Base-by-base conservation (phyloP, 768 basidiomycete species). In the Mycena galopus region DNA sequence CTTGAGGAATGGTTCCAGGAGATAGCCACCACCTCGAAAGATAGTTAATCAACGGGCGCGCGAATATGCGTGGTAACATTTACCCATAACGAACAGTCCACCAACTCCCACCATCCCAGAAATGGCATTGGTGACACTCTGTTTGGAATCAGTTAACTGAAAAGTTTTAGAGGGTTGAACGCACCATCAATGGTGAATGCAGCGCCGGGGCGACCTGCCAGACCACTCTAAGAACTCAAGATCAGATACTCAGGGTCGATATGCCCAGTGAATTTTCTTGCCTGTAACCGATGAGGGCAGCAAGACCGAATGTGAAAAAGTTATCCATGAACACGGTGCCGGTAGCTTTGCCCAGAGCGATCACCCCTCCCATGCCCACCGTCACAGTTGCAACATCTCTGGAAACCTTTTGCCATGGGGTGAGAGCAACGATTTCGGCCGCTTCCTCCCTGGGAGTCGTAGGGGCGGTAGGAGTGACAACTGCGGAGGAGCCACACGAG, bases 191-290 rank as follows among this genome's bases (percentile, higher is more conserved):
- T 17, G 95, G 95, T 25, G 95, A 96, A 80, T 96, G 95, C 60
- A 96, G 81, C 21, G 95, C 95, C 47, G 95, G 95, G 32, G 93
- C 89, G 51, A 96, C 95, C 69, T 93, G 93, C 95, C 95, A 96
- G 21, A 96, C 91, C 5, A 96, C 94, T 76, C 94, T 91, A 65
- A 21, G 44, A 30, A 42, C 14, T 19, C 17, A 16, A 11, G 23
- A 27, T 66, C 21, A 58, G 65, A 47, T 32, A 12, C 29, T 64
- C 21, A 29, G 39, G 50, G 21, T n/a, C 9, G 33, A 32, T 39
- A 39, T 19, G 25, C 8, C 14, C 33, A 25, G 35, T 17, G 44
- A 44, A 57, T 17, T n/a, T 23, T 12, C 70, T 61, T 39, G 55
- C 65, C 73, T 58, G 66, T 75, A 75, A 17, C 95, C 95, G 63